Evolutionary conservation across 768 basidiomycete genomes (phyloP), one percentile per base, ranked within the genome.

Genomic region (Paxillus rubicundulus): DNA sequence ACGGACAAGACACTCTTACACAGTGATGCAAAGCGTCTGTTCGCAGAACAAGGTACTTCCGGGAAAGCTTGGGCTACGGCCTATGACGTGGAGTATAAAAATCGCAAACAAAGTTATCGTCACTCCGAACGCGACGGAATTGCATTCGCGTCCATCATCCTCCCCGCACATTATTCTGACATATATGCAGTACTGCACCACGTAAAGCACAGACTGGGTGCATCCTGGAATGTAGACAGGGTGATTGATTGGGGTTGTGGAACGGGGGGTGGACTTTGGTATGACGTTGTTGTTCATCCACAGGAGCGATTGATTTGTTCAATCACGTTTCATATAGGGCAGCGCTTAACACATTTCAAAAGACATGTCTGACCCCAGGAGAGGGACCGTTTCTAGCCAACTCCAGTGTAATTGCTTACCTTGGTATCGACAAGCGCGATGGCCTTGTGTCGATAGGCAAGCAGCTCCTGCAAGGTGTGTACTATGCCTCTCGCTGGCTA

Each of bases 211-310:
- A 76, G 92, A 49, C 59, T 92, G 34, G 85, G 81, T n/a, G 66
- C 75, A 7, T 74, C 75, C n/a, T 89, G 79, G 82, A 69, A 70
- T 30, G 73, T 82, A 49, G 72, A 83, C 24, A 77, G 73, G 32
- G 73, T 96, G 10, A 73, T 92, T 38, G 92, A 96, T 61, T 95
- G 89, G 86, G 92, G 93, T 10, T 78, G 86, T 48, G 92, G 83
- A 9, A 83, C 86, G 0, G 92, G 91, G 10, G 89, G 86, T 61
- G 91, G 85, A 2, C 76, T 94, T 27, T 95, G 93, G 92, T 93
- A 61, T 34, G 77, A 60, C 44, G 48, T 57, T 21, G 34, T 21
- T 52, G 33, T 30, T 1, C 40, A 36, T 49, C 33, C 37, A 36
- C 16, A 14, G 37, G 14, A 21, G 52, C 38, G 47, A 27, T 40